Evolutionary conservation across 805 yeast genomes (phyloP).

Genomic region (Saccharomycopsis sp.): DNA sequence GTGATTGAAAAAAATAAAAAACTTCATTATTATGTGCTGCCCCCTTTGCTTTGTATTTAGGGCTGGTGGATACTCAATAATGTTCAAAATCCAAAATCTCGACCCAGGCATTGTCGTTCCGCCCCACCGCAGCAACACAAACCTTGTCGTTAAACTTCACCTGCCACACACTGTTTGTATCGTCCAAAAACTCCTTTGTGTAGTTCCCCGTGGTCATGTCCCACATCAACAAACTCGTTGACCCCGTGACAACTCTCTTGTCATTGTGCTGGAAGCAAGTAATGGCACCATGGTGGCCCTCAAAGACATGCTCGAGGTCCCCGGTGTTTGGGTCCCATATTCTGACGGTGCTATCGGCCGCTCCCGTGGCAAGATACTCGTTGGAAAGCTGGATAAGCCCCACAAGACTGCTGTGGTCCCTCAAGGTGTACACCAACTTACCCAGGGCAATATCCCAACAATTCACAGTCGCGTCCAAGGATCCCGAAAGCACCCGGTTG

Average conservation of each 20-base stretch:
- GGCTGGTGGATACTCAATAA: no score
- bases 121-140: constrained; percentile 87
- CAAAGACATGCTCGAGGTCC: constrained; percentile 39
- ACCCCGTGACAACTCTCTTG: constrained; percentile 77
- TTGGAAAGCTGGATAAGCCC: constrained; percentile 76
- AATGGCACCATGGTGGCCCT: constrained; percentile 77
- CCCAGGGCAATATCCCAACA: constrained; percentile 87
- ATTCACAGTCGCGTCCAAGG: constrained; percentile 80
- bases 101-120: constrained; percentile 59
- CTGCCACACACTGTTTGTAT: constrained; percentile 90
- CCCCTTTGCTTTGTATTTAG: no score
- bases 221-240: constrained; percentile 85
- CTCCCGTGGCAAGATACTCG: constrained; percentile 79
- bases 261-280: constrained; percentile 91
- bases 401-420: constrained; percentile 85
- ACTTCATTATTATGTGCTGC: no score
- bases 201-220: constrained; percentile 69
- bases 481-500: constrained; percentile 79
- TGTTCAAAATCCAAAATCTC: constrained; percentile 72
- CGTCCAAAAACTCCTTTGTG: constrained; percentile 62
- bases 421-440: constrained; percentile 54
- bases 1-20: no score
- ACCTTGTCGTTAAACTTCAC: constrained; percentile 76
- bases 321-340: constrained; percentile 88
- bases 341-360: constrained; percentile 87